Conservation (phyloP, 768 basidiomycete species). For the Candolleomyces efflorescens region DNA sequence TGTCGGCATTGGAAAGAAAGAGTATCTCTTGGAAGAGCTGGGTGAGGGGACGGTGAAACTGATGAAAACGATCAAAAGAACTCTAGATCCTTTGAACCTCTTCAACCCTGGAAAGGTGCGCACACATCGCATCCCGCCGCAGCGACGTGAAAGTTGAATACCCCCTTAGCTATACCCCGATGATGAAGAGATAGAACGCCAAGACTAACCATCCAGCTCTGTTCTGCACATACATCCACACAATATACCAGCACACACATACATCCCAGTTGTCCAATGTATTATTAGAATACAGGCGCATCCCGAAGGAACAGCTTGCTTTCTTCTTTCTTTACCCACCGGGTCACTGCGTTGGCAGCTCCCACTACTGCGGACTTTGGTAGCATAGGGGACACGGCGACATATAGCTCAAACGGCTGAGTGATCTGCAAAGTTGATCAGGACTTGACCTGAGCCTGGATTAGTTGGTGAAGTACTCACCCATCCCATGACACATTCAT, state of each 20-base stretch:
- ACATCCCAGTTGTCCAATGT: background rate
- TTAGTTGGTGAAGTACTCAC: slow-evolving; percentile 40
- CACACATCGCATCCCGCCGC: background rate
- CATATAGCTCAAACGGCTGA: slow-evolving; percentile 88
- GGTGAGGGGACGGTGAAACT: slow-evolving; percentile 78
- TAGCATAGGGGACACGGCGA: slow-evolving; percentile 73
- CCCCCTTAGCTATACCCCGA: slow-evolving; percentile 13
- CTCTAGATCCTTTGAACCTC: slow-evolving; percentile 69
- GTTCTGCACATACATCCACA: too few relatives aligned
- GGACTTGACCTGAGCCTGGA: background rate
- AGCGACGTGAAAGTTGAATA: background rate
- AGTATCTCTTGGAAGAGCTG: slow-evolving; percentile 78
- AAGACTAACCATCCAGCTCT: background rate
- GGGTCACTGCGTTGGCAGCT: slow-evolving; percentile 83
- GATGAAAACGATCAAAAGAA: slow-evolving; percentile 78
- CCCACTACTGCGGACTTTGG: slow-evolving; percentile 87
- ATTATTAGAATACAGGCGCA: slow-evolving; percentile 72
- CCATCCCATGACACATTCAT: slow-evolving; percentile 93
- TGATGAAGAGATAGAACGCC: background rate
- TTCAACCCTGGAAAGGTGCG: slow-evolving; percentile 83
- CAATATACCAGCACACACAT: background rate
- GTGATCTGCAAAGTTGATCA: slow-evolving; percentile 59
- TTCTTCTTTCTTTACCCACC: slow-evolving; percentile 93
- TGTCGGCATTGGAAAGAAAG: slow-evolving; percentile 80
- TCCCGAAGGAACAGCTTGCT: slow-evolving; percentile 74